Conservation (phyloP, 257 asterid species). For the Solanum paucissectum region DNA sequence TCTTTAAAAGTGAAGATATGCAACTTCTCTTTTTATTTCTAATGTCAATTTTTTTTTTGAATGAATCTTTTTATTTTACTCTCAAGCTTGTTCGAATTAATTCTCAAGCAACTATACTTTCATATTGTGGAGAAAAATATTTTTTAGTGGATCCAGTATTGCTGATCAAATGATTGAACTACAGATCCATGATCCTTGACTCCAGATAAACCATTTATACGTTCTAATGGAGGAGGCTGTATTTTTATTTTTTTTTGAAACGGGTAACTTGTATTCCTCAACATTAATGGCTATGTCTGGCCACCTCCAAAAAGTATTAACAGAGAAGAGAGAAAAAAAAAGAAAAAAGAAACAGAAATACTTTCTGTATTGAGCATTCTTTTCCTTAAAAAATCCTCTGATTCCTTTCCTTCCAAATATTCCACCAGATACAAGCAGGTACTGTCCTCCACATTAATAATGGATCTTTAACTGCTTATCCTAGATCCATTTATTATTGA, state of each 20-base stretch:
- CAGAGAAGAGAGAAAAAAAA: no score
- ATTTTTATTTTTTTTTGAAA: no score
- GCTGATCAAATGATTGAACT: background rate
- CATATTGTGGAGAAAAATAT: background rate
- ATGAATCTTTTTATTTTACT: background rate
- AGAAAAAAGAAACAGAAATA: no score
- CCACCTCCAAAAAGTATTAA: no score
- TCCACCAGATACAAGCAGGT: no score
- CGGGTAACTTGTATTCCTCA: no score
- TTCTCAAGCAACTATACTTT: background rate
- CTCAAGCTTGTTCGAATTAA: background rate
- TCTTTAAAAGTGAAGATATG: background rate
- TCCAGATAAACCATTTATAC: background rate
- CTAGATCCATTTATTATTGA: background rate
- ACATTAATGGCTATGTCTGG: no score
- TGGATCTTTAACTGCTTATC: background rate
- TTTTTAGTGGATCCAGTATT: background rate
- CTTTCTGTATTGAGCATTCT: no score
- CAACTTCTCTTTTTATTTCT: background rate
- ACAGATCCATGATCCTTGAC: background rate
- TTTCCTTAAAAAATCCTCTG: no score
- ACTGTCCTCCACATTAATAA: background rate
- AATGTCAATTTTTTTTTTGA: background rate
- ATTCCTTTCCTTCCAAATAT: no score
- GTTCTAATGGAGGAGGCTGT: background rate